These are phyloP conservation scores for Blastomyces parvus DNA, from an alignment of 2,329 filamentous ascomycete species.

Conservation along the genomic window DNA sequence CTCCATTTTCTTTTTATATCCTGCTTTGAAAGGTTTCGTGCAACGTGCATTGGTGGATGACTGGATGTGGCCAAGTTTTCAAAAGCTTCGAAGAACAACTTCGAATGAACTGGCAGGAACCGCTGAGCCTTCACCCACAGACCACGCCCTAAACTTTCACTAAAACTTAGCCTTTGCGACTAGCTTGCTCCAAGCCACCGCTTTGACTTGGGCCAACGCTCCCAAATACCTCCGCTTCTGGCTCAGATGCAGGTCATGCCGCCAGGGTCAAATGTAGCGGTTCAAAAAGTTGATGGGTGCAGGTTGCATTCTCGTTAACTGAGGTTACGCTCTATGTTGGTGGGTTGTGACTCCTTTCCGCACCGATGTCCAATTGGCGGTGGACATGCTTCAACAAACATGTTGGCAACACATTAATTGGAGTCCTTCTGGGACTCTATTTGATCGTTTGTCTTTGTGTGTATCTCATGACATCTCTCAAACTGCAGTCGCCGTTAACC, in stretches of 20 bases:
- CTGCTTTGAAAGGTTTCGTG: neutral
- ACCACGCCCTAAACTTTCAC: neutral
- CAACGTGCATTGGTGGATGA: neutral
- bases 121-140: neutral
- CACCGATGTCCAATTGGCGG: neutral
- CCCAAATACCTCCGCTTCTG: neutral
- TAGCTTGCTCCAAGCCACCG: neutral
- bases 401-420: neutral
- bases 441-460: neutral
- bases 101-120: neutral
- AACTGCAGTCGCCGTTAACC: neutral
- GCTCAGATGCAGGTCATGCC: conserved; percentile 4
- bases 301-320: neutral
- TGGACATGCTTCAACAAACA: neutral
- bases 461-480: neutral
- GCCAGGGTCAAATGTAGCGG: neutral
- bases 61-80: neutral
- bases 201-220: neutral
- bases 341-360: neutral
- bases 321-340: neutral
- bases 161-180: neutral
- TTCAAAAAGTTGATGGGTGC: too few species aligned
- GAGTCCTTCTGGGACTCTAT: neutral
- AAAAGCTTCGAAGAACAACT: neutral
- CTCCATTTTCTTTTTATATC: neutral